These are phyloP conservation scores for Chalciporus chontae DNA, from an alignment of 768 basidiomycete species.

Conservation along the genomic window DNA sequence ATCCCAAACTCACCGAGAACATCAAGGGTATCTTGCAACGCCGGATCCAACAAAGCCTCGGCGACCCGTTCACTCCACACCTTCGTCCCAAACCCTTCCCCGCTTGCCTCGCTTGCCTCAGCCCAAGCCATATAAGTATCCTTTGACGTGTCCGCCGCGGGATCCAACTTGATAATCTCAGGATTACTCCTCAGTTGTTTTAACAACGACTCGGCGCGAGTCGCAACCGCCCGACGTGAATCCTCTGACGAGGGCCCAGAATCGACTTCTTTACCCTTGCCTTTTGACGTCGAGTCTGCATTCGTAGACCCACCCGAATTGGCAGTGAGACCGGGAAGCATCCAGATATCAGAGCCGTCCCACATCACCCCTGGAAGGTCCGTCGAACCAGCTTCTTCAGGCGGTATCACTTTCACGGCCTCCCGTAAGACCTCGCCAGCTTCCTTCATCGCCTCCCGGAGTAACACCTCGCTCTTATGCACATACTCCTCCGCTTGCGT, in stretches of 20 bases:
- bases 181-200: constrained; percentile 72
- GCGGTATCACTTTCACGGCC: constrained; percentile 90
- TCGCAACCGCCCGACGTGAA: constrained; percentile 56
- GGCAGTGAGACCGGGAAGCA: constrained; percentile 45
- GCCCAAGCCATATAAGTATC: constrained; percentile 64
- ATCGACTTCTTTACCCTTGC: constrained; percentile 36
- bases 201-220: constrained; percentile 74
- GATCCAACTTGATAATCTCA: constrained; percentile 72
- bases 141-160: constrained; percentile 57
- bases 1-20: constrained; percentile 48
- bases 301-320: constrained; percentile 15
- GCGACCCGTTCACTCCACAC: constrained; percentile 54
- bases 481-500: constrained; percentile 83
- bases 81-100: constrained; percentile 42
- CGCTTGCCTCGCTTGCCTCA: constrained; percentile 51
- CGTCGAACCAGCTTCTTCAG: constrained; percentile 45
- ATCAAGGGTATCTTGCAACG: constrained; percentile 51
- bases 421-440: constrained; percentile 81
- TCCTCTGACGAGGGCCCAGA: constrained; percentile 29
- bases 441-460: constrained; percentile 71
- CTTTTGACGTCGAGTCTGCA: constrained; percentile 21
- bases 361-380: constrained; percentile 50
- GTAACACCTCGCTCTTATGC: constrained; percentile 63
- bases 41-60: constrained; percentile 46
- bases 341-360: constrained; percentile 90